phyloP scores from a whole-genome alignment of 2,329 filamentous ascomycete species.

The Rutstroemia sp. region DNA sequence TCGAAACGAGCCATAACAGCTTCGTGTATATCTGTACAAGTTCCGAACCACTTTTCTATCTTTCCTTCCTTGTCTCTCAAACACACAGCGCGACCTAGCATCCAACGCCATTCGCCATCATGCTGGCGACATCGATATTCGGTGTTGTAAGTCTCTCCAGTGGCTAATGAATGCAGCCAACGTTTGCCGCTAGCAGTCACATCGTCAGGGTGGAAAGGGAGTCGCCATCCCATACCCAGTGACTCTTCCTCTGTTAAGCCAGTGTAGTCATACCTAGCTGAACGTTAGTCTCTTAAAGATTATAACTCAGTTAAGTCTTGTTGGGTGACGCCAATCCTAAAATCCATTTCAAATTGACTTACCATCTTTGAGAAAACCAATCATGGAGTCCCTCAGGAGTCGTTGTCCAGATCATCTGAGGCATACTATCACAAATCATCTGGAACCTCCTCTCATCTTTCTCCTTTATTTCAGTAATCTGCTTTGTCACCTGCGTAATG shows the following conservation, averaged over 20 bases:
- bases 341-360: not conserved
- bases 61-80: conserved; percentile 57
- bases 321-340: no score
- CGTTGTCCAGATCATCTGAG: conserved; percentile 68
- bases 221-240: conserved; percentile 53
- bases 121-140: conserved; percentile 64
- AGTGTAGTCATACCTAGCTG: conserved; percentile 58
- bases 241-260: conserved; percentile 57
- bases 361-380: conserved; percentile 70
- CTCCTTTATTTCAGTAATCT: conserved; percentile 62
- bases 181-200: conserved; percentile 43
- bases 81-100: conserved; percentile 65
- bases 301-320: no score
- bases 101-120: conserved; percentile 70
- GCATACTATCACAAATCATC: conserved; percentile 67
- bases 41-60: conserved; percentile 76
- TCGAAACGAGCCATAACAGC: conserved; percentile 60
- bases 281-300: not conserved
- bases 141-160: conserved; percentile 60
- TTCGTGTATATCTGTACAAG: conserved; percentile 73
- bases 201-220: conserved; percentile 65
- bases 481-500: conserved; percentile 60
- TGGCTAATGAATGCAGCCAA: conserved; percentile 57
- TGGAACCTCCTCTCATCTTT: conserved; percentile 68
- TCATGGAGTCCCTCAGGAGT: conserved; percentile 58